Evolutionary conservation across 768 basidiomycete species (phyloP).

Genomic region (Melanogaster broomeanus): DNA sequence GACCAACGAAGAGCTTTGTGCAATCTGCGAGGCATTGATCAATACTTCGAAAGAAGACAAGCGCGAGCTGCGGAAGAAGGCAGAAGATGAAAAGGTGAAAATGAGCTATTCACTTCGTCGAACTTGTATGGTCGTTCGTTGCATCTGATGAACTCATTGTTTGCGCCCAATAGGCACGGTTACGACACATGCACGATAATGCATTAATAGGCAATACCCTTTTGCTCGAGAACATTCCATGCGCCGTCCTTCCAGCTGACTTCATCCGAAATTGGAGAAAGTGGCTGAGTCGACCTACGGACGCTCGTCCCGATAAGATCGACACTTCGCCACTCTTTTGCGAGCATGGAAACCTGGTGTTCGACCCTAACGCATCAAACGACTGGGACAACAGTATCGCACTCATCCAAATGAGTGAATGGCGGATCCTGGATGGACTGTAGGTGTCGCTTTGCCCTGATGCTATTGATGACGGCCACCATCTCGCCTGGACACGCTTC

Average conservation of each 20-base stretch:
- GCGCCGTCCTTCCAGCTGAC: conserved; percentile 57
- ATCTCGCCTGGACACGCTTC: conserved; percentile 1
- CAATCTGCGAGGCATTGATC: conserved; percentile 59
- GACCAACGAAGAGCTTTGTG: conserved; percentile 53
- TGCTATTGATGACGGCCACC: conserved; percentile 4
- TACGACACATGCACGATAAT: conserved; percentile 64
- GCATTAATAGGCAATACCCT: conserved; percentile 45
- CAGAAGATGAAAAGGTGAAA: conserved; percentile 78
- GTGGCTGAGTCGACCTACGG: conserved; percentile 64
- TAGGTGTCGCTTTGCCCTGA: conserved; percentile 37
- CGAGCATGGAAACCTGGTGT: conserved; percentile 57
- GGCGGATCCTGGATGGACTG: conserved; percentile 61
- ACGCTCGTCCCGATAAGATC: conserved; percentile 58
- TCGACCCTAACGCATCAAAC: conserved; percentile 64
- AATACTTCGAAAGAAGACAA: conserved; percentile 62
- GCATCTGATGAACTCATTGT: conserved; percentile 20
- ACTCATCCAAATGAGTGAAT: conserved; percentile 63
- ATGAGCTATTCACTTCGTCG: conserved; percentile 1
- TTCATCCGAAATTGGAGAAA: conserved; percentile 71
- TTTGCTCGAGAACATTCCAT: conserved; percentile 50
- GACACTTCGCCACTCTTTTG: conserved; percentile 70
- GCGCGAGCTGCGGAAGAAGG: conserved; percentile 59
- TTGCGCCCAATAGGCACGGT: conserved; percentile 47
- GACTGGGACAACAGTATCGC: conserved; percentile 61
- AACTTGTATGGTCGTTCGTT: conserved; percentile 4